Base-by-base conservation (phyloP, 2,329 filamentous ascomycete species). In the Drechslera avenae region DNA sequence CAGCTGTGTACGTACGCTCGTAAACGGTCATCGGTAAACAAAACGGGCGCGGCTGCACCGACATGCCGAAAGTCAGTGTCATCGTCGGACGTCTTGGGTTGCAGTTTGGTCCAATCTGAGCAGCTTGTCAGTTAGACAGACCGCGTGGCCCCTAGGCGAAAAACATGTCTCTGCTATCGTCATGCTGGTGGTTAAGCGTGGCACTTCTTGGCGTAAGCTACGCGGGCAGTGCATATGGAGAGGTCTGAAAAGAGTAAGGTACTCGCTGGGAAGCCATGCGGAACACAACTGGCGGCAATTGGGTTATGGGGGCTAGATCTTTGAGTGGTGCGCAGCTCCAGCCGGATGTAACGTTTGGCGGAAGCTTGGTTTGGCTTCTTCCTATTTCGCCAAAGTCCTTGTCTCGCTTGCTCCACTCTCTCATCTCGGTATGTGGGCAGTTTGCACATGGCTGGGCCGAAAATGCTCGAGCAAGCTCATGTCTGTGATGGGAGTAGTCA, bases 131-230 rank as follows among this genome's bases (percentile, higher is more conserved):
- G 6, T 8, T 34, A 42, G 39, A 42, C 30, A 23, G 18, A 42
- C 30, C 30, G 18, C 39, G 30, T 33, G 30, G 30, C 18, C 39
- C 17, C 39, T 21, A 42, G 7, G 30, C 30, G 18, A 34, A 6
- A 18, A 23, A 7, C 5, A 9, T 19, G 32, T 19, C 18, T 33
- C 9, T 8, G 21, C 18, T 18, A 35, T 18, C 14, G 10, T 18
- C 12, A 12, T 17, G 33, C 8, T n/a, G 12, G 33, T 17, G n/a
- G 32, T 23, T 14, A 9, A 17, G 10, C 42, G 33, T 30, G 23
- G 8, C 14, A 30, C 19, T 8, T 18, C 42, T 45, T 45, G 42
- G 42, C 42, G 42, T 45, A 45, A 45, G 42, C 33, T 16, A 36
- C 23, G 33, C 21, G 33, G 31, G 40, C 34, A 43, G 40, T 43